Evolutionary conservation across 768 basidiomycete species (phyloP).

Genomic region (Russula dissimulans): DNA sequence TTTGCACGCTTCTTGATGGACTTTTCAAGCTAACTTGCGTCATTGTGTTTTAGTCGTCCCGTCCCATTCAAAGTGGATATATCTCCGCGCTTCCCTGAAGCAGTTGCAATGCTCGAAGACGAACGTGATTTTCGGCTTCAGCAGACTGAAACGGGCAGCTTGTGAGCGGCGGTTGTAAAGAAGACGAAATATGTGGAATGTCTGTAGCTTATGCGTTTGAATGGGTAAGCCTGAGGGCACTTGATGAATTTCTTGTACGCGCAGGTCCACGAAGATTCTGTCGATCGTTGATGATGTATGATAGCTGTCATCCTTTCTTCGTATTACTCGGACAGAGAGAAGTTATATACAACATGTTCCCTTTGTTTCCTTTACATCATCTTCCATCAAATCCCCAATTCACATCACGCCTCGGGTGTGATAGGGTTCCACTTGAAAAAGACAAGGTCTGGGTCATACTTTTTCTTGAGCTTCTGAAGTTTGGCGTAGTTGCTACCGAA

Average conservation of each 20-base stretch:
- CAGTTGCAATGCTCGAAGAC: not conserved
- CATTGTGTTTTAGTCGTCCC: conserved; percentile 1
- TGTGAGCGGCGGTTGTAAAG: not conserved
- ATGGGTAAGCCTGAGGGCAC: too few relatives aligned
- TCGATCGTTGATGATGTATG: not conserved
- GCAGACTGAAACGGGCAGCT: not conserved
- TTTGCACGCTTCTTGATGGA: not conserved
- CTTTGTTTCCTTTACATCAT: not conserved
- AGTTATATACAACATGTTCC: too few relatives aligned
- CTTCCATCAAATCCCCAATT: not conserved
- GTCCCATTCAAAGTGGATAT: conserved; percentile 9
- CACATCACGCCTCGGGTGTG: conserved; percentile 21
- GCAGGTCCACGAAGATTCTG: not conserved
- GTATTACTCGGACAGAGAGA: too few relatives aligned
- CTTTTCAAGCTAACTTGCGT: not conserved
- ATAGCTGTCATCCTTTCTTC: too few relatives aligned
- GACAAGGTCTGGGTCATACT: conserved; percentile 35
- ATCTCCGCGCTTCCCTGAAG: conserved; percentile 14
- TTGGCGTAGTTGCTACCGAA: conserved; percentile 35
- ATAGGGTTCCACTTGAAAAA: conserved; percentile 43
- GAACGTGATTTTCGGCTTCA: not conserved
- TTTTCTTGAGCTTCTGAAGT: conserved; percentile 34
- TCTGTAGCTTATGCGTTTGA: not conserved
- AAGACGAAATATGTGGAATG: not conserved
- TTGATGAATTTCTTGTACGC: too few relatives aligned